phyloP scores from a whole-genome alignment of 495 filamentous ascomycete species.

The Podospora pseudocomata region DNA sequence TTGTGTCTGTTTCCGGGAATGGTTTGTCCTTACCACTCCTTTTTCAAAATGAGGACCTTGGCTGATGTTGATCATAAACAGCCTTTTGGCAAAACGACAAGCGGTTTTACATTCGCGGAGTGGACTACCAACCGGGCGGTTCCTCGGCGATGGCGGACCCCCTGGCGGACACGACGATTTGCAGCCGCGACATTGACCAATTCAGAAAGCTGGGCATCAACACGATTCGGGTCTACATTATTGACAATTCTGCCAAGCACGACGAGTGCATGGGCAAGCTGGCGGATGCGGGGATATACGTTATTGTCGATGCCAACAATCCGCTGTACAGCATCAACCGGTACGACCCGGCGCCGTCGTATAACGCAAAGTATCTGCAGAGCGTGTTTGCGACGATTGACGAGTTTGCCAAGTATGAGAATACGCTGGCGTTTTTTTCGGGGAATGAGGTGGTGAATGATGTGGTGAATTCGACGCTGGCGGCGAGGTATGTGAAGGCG shows the following conservation, averaged over 20 bases:
- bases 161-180: slow-evolving; percentile 64
- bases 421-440: slow-evolving; percentile 93
- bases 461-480: slow-evolving; percentile 59
- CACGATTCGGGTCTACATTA: slow-evolving; percentile 87
- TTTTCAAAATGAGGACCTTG: no score
- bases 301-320: slow-evolving; percentile 72
- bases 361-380: slow-evolving; percentile 88
- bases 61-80: slow-evolving; percentile 22
- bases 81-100: slow-evolving; percentile 82
- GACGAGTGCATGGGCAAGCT: slow-evolving; percentile 79
- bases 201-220: slow-evolving; percentile 88
- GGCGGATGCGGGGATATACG: slow-evolving; percentile 83
- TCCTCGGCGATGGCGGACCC: slow-evolving; percentile 75
- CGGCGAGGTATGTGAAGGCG: slow-evolving; percentile 89
- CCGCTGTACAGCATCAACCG: slow-evolving; percentile 75
- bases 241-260: slow-evolving; percentile 83
- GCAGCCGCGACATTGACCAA: slow-evolving; percentile 77
- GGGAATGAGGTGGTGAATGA: slow-evolving; percentile 97
- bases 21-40: slow-evolving; percentile 27
- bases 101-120: slow-evolving; percentile 90
- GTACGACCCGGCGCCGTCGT: slow-evolving; percentile 65
- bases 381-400: slow-evolving; percentile 92
- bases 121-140: slow-evolving; percentile 95
- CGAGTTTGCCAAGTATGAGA: slow-evolving; percentile 78
- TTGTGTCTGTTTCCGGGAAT: slow-evolving; percentile 48